Evolutionary conservation across 768 basidiomycete genomes (phyloP), one percentile per base, ranked within the genome.

Genomic region (Gymnopilus junonius): DNA sequence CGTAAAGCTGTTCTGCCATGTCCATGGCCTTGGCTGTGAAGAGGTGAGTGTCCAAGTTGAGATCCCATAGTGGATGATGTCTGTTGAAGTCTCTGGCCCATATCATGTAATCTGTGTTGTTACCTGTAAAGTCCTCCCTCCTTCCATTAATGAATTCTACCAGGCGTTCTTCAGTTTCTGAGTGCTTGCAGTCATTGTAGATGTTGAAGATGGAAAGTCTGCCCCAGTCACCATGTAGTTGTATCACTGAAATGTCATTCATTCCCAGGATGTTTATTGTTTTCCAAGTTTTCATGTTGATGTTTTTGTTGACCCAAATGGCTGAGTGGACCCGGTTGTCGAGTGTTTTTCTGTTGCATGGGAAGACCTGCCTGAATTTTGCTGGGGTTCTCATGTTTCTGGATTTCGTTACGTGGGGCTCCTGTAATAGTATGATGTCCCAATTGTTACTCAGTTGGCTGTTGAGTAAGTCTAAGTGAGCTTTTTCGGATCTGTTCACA

Each of bases 51-150:
- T 77, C 73, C 6, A 50, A 40, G 0, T 69, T 60, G 5, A 72
- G 62, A 21, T 82, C 80, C 81, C 81, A 82, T 8, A 76, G 23
- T 0, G 74, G 76, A 67, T 81, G 77, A 61, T 82, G 80, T 14
- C 73, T 50, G 58, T n/a, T n/a, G n/a, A n/a, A n/a, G n/a, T n/a
- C n/a, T n/a, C n/a, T n/a, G n/a, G n/a, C n/a, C n/a, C n/a, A 77
- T 2, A 79, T 59, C 5, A 73, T 29, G 39, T 70, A 65, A 25
- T 66, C 55, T 3, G 46, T 43, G 21, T 61, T 25, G 8, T 45
- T n/a, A 0, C 55, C 37, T 12, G 37, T 45, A 8, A 35, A 48
- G 2, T 58, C 43, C 0, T 23, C 34, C 20, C 21, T 14, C 6
- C 66, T 42, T 21, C 71, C 10, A 21, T 55, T 6, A 25, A 15